A percentile compares a stretch with the other conserved stretches of the same genome.
Conservation (phyloP, 2,329 filamentous ascomycete genomes). For the Calonectria ilicicola region DNA sequence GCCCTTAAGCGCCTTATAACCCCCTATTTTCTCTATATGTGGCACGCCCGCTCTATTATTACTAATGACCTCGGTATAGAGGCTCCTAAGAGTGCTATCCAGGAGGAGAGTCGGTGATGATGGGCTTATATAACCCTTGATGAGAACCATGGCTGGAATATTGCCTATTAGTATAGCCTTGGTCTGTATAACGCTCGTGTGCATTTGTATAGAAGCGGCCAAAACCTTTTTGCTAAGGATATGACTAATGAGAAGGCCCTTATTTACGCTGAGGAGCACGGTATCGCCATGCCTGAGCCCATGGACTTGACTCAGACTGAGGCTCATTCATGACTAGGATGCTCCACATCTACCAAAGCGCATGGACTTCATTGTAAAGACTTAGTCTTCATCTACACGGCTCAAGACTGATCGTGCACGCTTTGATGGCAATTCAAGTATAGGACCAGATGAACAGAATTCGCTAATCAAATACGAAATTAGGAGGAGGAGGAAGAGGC, state of each 20-base stretch:
- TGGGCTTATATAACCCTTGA: conserved; percentile 82
- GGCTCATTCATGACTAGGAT: conserved; percentile 27
- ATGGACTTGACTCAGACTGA: conserved; percentile 54
- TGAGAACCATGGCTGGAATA: conserved; percentile 80
- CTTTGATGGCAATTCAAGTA: no score
- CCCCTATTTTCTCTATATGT: conserved; percentile 95
- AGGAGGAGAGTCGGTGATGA: conserved; percentile 86
- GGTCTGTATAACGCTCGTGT: conserved; percentile 74
- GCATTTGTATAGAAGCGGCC: conserved; percentile 70
- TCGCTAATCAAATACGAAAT: no score
- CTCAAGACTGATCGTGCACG: no score
- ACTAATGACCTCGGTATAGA: conserved; percentile 80
- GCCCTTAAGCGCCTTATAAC: conserved; percentile 95
- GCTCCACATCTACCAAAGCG: background rate
- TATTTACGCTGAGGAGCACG: conserved; percentile 68
- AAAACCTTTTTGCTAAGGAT: conserved; percentile 68
- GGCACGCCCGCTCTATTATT: conserved; percentile 86
- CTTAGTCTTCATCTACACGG: background rate
- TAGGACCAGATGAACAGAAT: no score
- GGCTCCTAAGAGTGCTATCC: conserved; percentile 86
- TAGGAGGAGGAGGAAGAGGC: no score
- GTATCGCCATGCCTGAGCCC: conserved; percentile 64
- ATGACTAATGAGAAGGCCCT: conserved; percentile 73
- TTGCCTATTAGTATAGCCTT: conserved; percentile 76
- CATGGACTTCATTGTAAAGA: background rate